These are phyloP conservation scores for Colletotrichum salicis DNA, from an alignment of 2,329 filamentous ascomycete genomes.

Conservation along the genomic window DNA sequence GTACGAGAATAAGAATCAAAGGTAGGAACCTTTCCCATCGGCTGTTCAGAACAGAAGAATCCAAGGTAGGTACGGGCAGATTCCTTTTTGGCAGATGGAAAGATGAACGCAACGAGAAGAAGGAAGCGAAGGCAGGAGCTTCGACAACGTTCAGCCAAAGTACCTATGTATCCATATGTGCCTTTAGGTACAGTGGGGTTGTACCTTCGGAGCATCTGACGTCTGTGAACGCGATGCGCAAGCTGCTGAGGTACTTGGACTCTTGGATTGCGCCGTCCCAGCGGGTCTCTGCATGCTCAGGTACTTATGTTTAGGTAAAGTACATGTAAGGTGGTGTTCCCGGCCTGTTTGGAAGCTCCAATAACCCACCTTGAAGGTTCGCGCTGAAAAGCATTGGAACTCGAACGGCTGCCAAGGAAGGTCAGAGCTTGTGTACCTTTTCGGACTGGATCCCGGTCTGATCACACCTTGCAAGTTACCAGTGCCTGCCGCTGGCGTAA, in stretches of 20 bases:
- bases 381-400: not conserved
- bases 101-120: not conserved
- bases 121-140: not conserved
- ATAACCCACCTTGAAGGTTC: not conserved
- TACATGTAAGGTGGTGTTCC: no score
- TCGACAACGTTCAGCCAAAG: not conserved
- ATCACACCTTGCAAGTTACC: not conserved
- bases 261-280: not conserved
- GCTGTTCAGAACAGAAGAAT: not conserved
- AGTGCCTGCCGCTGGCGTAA: not conserved
- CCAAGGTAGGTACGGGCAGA: not conserved
- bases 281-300: not conserved
- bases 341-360: not conserved
- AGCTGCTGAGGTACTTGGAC: no score
- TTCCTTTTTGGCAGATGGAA: not conserved
- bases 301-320: not conserved
- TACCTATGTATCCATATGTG: not conserved
- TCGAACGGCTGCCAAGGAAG: not conserved
- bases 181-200: no score
- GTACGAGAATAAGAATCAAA: not conserved
- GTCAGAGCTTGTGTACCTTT: not conserved
- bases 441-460: not conserved
- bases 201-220: not conserved
- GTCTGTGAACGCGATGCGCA: not conserved
- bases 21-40: not conserved